A percentile compares a stretch with the other conserved stretches of the same genome.
These are phyloP conservation scores for Claviceps citrina DNA, from an alignment of 2,329 filamentous ascomycete species.

Conservation along the genomic window DNA sequence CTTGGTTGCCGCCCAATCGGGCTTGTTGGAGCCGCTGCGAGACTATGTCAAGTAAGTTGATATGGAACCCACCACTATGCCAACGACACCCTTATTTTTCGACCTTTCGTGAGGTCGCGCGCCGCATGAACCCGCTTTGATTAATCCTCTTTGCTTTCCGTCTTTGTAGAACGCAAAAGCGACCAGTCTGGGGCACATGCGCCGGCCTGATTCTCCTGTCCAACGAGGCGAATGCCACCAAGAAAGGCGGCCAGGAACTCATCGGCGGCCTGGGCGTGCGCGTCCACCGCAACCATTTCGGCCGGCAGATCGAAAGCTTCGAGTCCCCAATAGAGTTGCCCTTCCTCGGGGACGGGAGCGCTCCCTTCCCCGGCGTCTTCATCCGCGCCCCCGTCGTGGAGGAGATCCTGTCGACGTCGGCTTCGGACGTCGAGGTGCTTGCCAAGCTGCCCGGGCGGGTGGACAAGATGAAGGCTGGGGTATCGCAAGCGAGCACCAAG, in stretches of 20 bases:
- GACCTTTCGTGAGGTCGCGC: too few species aligned
- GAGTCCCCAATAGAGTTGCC: conserved; percentile 57
- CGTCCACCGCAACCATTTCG: conserved; percentile 90
- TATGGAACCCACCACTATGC: background rate
- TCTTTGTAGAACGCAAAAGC: conserved; percentile 46
- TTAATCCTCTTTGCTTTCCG: too few species aligned
- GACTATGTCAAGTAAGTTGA: conserved; percentile 67
- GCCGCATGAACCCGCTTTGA: too few species aligned
- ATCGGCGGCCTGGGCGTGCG: conserved; percentile 83
- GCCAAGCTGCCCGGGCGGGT: conserved; percentile 31
- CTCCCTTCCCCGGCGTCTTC: conserved; percentile 64
- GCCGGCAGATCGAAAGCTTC: conserved; percentile 84
- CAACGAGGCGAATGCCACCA: conserved; percentile 74
- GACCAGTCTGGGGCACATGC: conserved; percentile 90
- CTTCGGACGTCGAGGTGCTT: conserved; percentile 31
- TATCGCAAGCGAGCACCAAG: conserved; percentile 22
- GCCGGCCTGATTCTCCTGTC: conserved; percentile 85
- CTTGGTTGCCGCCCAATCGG: conserved; percentile 67
- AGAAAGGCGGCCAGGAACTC: conserved; percentile 80
- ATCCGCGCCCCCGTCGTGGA: conserved; percentile 92
- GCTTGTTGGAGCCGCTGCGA: conserved; percentile 67
- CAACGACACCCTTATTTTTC: too few species aligned
- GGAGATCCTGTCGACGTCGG: conserved; percentile 42
- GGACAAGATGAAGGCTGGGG: conserved; percentile 21
- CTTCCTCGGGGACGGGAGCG: conserved; percentile 38